Conservation (phyloP, 768 basidiomycete species). For the Phanerochaete carnosa region DNA sequence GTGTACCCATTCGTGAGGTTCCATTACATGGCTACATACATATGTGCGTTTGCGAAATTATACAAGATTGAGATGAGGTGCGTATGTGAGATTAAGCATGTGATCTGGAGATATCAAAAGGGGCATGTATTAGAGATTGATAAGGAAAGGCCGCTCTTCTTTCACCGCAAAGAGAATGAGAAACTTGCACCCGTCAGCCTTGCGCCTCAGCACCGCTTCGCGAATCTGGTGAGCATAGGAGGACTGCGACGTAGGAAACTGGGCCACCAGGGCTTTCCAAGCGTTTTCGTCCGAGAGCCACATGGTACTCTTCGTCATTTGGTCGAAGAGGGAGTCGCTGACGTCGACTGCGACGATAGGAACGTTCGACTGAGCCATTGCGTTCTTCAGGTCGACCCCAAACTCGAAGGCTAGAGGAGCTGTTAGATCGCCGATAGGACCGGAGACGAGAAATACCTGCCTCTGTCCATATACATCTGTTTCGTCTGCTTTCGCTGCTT, state of each 20-base stretch:
- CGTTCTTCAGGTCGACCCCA: constrained; percentile 51
- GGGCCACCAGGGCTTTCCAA: constrained; percentile 57
- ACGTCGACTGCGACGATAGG: constrained; percentile 77
- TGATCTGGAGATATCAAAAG: background rate
- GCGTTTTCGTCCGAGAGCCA: constrained; percentile 78
- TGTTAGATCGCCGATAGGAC: background rate
- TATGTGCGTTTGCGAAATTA: background rate
- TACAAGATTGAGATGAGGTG: background rate
- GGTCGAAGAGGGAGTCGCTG: constrained; percentile 54
- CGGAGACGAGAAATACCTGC: constrained; percentile 31
- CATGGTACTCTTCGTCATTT: constrained; percentile 48
- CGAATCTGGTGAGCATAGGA: constrained; percentile 67
- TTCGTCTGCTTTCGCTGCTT: constrained; percentile 73
- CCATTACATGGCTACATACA: background rate
- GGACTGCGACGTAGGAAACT: constrained; percentile 54
- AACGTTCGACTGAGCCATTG: constrained; percentile 50
- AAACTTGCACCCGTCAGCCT: constrained; percentile 59
- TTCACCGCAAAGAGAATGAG: constrained; percentile 63
- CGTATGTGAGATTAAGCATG: background rate
- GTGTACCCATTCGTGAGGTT: background rate
- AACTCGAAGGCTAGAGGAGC: constrained; percentile 59
- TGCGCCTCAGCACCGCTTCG: constrained; percentile 60
- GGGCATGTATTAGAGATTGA: constrained; percentile 27
- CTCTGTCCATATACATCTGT: constrained; percentile 65
- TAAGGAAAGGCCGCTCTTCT: constrained; percentile 66